Conservation (phyloP, 306 rosid genomes). For the Mucuna pruriens region DNA sequence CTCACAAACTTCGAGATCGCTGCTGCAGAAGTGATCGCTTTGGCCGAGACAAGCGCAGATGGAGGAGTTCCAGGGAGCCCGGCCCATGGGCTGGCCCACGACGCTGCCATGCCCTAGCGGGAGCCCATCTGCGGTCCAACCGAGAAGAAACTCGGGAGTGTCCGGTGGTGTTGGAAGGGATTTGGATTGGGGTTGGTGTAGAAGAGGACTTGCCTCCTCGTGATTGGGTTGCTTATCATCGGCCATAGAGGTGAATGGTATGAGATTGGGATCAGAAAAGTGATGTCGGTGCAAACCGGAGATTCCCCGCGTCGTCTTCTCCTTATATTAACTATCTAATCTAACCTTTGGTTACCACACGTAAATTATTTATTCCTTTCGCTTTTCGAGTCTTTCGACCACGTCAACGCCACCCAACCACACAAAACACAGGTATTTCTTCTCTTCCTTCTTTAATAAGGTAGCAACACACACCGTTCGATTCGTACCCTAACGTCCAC, state of each 20-base stretch:
- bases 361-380: neutral
- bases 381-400: neutral
- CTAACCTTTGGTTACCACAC: neutral
- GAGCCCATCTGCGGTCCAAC: constrained; percentile 85
- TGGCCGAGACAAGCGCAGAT: constrained; percentile 85
- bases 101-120: constrained; percentile 81
- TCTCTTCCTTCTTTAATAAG: neutral
- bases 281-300: constrained; percentile 25
- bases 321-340: neutral
- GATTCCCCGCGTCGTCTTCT: constrained; percentile 22
- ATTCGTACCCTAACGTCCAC: neutral
- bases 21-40: constrained; percentile 86
- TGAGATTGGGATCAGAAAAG: constrained; percentile 6
- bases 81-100: constrained; percentile 82
- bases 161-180: constrained; percentile 27
- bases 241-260: constrained; percentile 32
- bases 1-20: constrained; percentile 99
- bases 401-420: constrained; percentile 22
- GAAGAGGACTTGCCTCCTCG: constrained; percentile 84
- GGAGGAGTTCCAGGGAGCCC: constrained; percentile 75
- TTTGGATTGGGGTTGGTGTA: constrained; percentile 46
- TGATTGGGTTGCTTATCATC: constrained; percentile 34
- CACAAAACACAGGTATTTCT: neutral
- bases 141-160: constrained; percentile 26
- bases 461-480: neutral